Evolutionary conservation across 257 asterid genomes (phyloP).

Genomic region (Solanum pinnatisectum): DNA sequence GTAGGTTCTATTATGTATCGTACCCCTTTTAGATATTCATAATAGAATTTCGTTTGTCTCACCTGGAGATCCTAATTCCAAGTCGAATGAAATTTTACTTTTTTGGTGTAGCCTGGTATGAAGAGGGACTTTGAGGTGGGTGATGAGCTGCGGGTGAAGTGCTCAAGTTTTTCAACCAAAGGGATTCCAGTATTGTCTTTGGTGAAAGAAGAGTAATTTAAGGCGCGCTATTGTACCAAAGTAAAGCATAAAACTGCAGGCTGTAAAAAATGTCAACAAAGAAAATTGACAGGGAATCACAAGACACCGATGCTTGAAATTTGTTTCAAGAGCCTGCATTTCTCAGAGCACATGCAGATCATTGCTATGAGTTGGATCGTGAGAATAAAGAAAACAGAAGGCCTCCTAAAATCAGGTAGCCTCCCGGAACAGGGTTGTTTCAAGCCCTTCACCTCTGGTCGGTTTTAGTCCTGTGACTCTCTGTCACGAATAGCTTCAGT

Average conservation of each 20-base stretch:
- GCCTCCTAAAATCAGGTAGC: background rate
- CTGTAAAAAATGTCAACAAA: background rate
- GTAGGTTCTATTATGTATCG: background rate
- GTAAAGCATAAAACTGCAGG: background rate
- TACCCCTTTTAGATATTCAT: background rate
- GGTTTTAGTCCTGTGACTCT: background rate
- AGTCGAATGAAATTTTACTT: background rate
- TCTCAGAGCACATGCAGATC: background rate
- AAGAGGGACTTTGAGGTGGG: conserved; percentile 51
- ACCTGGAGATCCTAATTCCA: background rate
- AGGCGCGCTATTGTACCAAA: background rate
- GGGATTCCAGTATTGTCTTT: conserved; percentile 79
- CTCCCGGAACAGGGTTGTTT: background rate
- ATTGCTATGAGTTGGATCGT: background rate
- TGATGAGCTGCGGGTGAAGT: conserved; percentile 55
- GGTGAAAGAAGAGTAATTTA: conserved; percentile 23
- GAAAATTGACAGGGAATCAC: background rate
- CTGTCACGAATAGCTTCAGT: background rate
- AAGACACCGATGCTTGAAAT: background rate
- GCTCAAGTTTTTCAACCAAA: conserved; percentile 73
- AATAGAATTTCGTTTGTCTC: background rate
- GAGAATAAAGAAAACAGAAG: background rate
- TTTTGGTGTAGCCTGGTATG: conserved; percentile 35
- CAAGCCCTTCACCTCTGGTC: background rate
- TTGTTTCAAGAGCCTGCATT: background rate